Conservation (phyloP, 179 eudicot species). For the Drosera spatulata region DNA sequence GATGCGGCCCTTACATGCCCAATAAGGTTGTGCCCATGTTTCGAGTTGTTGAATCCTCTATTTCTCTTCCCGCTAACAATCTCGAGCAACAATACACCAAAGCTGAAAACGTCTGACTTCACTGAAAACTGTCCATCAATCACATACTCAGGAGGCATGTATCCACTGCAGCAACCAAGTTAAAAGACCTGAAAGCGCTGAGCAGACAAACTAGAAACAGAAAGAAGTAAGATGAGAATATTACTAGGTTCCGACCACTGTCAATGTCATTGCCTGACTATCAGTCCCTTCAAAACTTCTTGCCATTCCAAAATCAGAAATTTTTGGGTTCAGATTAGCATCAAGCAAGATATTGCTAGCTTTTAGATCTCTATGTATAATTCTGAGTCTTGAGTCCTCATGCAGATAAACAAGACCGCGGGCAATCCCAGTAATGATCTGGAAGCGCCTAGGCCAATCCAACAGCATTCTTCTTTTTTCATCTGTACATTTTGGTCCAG, state of each 20-base stretch:
- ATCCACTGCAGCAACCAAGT: constrained; percentile 9
- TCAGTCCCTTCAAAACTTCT: neutral
- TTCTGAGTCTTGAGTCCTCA: neutral
- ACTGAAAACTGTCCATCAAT: constrained; percentile 29
- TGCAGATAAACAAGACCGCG: neutral
- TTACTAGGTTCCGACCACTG: neutral
- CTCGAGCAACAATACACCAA: constrained; percentile 29
- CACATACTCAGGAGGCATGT: constrained; percentile 36
- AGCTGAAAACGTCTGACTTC: constrained; percentile 33
- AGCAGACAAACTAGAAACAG: neutral
- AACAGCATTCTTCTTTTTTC: too few species aligned
- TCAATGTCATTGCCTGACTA: neutral
- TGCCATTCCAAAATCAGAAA: neutral
- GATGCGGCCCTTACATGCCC: constrained; percentile 23
- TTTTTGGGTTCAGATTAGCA: neutral
- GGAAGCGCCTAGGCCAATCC: neutral
- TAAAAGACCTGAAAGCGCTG: neutral
- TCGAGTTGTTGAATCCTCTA: constrained; percentile 16
- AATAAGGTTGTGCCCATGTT: constrained; percentile 14
- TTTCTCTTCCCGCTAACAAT: constrained; percentile 24
- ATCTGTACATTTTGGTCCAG: too few species aligned
- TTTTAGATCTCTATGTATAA: too few species aligned
- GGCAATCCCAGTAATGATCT: neutral
- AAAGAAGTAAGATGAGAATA: neutral
- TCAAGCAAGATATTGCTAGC: too few species aligned